Base-by-base conservation (phyloP, 179 eudicot genomes). In the Beta corolliflora region DNA sequence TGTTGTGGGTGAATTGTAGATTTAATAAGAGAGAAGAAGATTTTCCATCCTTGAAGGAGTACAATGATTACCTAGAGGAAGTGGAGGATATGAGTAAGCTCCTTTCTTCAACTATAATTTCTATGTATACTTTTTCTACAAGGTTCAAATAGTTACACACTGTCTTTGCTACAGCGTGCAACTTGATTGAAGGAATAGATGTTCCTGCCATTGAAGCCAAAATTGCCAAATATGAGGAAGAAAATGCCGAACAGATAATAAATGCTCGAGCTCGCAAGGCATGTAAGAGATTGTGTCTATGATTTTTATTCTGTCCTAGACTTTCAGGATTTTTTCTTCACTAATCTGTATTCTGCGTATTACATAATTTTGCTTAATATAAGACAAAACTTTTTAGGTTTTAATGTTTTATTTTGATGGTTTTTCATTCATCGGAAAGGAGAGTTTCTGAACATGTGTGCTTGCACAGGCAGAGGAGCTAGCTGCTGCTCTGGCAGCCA, bases 81-180 rank as follows among this genome's bases (percentile, higher is more conserved):
- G 98, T 96, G 77, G 97, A 96, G 77, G 94, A 90, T 84, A 96
- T 94, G 99, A 91, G 99, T 94, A 85, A 89, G 98, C 87, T 84
- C 61, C 70, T 71, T 70, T 72, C 67, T 31, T 76, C 41, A 11
- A 48, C 55, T 66, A 23, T 52, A 11, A 15, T 74, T 29, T 71
- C 31, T 29, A 19, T 53, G 66, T 21, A 61, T 31, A 52, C 48
- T 19, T 48, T 6, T 54, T 64, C 63, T 45, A 79, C 44, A 63
- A 59, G 66, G 12, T 21, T 73, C 52, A 64, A 73, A 67, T 66
- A 50, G 25, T 80, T 71, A 74, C 29, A 71, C n/a, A 52, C n/a
- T 52, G 21, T 81, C 65, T 70, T 66, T 84, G 84, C 70, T 88
- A 73, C 90, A 96, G 98, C 89, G 71, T 83, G 86, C 68, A 92